Conservation (phyloP, 331 rosid species). For the Acacia concinna region DNA sequence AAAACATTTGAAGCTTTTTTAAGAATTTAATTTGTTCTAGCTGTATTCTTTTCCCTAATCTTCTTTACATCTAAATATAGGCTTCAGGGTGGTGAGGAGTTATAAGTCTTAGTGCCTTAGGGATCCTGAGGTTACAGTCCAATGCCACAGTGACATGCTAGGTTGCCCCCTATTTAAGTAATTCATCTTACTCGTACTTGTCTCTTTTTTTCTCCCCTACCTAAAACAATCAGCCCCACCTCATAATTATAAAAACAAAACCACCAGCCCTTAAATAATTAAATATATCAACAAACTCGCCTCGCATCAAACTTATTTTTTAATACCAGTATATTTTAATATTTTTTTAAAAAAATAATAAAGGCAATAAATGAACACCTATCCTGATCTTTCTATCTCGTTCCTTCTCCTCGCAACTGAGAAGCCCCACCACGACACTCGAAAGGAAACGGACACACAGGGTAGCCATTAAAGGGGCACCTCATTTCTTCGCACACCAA, state of each 20-base stretch:
- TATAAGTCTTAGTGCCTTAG: background rate
- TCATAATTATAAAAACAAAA: background rate
- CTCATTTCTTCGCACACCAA: conserved; percentile 40
- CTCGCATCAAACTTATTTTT: background rate
- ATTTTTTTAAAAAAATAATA: no score
- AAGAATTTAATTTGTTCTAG: no score
- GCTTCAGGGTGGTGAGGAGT: no score
- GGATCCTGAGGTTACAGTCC: background rate
- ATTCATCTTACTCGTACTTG: background rate
- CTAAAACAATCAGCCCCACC: background rate
- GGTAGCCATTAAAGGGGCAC: conserved; percentile 42
- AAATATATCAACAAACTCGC: background rate
- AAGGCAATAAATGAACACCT: background rate
- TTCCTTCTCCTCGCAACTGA: background rate
- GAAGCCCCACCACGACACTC: background rate
- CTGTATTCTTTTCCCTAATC: no score
- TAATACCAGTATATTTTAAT: background rate
- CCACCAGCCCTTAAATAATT: background rate
- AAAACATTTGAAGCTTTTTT: no score
- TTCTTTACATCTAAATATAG: no score
- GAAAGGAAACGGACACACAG: conserved; percentile 23
- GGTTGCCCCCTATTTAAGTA: background rate
- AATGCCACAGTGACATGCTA: background rate
- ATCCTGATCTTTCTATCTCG: background rate
- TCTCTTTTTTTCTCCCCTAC: background rate